phyloP scores from a whole-genome alignment of 805 yeast species.

The Scheffersomyces lignosus region DNA sequence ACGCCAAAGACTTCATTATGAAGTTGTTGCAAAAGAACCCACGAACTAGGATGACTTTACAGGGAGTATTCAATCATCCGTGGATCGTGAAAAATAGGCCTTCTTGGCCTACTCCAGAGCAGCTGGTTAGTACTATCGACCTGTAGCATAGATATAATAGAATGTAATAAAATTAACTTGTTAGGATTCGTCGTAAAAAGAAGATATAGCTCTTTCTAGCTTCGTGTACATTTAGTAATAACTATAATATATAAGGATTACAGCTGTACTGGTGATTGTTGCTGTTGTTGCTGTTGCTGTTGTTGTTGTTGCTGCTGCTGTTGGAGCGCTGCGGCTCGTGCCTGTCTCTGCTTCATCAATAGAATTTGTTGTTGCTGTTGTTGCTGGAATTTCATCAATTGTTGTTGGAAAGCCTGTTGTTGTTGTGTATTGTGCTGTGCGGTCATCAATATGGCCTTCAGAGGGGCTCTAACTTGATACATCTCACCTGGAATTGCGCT shows the following conservation, averaged over 20 bases:
- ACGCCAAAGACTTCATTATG: conserved; percentile 74
- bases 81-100: conserved; percentile 74
- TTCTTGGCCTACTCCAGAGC: conserved; percentile 53
- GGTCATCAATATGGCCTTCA: conserved; percentile 41
- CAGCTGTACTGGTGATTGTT: not conserved
- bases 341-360: conserved; percentile 32
- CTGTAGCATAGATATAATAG: no score
- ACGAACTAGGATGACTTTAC: conserved; percentile 57
- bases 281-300: conserved; percentile 6
- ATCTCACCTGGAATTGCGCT: conserved; percentile 63
- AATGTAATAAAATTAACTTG: no score
- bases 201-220: no score
- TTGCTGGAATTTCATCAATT: conserved; percentile 37
- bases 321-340: conserved; percentile 9
- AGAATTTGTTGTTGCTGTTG: conserved; percentile 35
- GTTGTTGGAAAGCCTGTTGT: conserved; percentile 46
- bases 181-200: no score
- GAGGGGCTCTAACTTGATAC: conserved; percentile 48
- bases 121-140: no score
- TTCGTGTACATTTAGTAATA: no score
- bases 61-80: conserved; percentile 70
- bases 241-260: no score
- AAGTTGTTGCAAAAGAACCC: conserved; percentile 70
- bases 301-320: conserved; percentile 5
- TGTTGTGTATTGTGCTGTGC: conserved; percentile 44